Evolutionary conservation across 1,284 basidiomycete genomes (phyloP).

Genomic region (Lentinula novae-zelandiae): DNA sequence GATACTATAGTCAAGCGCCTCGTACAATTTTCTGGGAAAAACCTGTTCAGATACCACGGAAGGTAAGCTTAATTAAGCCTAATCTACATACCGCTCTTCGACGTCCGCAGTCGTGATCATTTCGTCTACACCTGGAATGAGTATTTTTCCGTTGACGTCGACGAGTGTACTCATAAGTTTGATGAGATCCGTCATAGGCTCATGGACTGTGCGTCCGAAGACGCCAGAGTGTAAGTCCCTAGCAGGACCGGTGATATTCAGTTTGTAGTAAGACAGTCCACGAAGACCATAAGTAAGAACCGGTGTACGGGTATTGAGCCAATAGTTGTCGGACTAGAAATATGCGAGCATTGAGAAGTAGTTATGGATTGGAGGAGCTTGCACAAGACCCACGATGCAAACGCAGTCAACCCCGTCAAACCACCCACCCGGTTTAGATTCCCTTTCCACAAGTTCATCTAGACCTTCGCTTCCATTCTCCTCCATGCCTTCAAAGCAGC

Average conservation of each 20-base stretch:
- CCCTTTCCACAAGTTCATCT: slow-evolving; percentile 83
- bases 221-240: slow-evolving; percentile 92
- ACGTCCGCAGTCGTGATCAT: slow-evolving; percentile 77
- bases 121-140: slow-evolving; percentile 90
- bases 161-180: slow-evolving; percentile 86
- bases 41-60: not conserved
- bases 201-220: slow-evolving; percentile 86
- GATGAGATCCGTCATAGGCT: slow-evolving; percentile 85
- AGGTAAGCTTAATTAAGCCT: not conserved
- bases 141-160: slow-evolving; percentile 77
- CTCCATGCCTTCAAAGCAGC: slow-evolving; percentile 99
- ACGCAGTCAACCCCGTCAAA: slow-evolving; percentile 93
- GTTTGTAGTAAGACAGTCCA: slow-evolving; percentile 87
- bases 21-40: slow-evolving; percentile 54
- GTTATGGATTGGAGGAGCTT: not conserved
- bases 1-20: slow-evolving; percentile 71
- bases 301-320: slow-evolving; percentile 75
- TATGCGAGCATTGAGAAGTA: not conserved
- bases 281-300: slow-evolving; percentile 79
- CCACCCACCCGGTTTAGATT: slow-evolving; percentile 74
- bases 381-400: slow-evolving; percentile 71
- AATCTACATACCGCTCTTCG: slow-evolving; percentile 60
- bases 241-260: slow-evolving; percentile 81
- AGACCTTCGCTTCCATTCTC: slow-evolving; percentile 93
- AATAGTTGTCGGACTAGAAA: slow-evolving; percentile 80